phyloP scores from a whole-genome alignment of 768 basidiomycete genomes.

The Leccinum broughii region DNA sequence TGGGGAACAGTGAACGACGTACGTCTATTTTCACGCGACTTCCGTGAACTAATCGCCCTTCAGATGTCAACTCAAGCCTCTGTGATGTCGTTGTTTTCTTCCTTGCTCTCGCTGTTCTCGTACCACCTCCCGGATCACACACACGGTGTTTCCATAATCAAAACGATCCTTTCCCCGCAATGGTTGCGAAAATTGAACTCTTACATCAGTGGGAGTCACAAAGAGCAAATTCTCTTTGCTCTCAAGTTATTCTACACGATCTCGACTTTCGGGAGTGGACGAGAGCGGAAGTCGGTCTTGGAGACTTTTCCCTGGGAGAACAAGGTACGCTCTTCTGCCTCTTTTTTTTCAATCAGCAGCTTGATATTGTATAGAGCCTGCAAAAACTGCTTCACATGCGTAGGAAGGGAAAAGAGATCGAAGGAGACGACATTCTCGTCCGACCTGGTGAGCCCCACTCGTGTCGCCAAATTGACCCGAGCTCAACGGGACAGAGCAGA shows the following conservation, averaged over 20 bases:
- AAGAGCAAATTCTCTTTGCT: conserved; percentile 64
- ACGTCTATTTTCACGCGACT: conserved; percentile 35
- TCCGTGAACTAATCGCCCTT: background rate
- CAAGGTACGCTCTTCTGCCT: conserved; percentile 48
- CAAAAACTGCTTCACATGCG: conserved; percentile 72
- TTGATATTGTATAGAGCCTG: conserved; percentile 46
- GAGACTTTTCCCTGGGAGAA: conserved; percentile 79
- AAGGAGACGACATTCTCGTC: conserved; percentile 40
- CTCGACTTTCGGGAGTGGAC: conserved; percentile 63
- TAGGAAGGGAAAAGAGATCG: conserved; percentile 51
- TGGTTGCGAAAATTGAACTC: conserved; percentile 60
- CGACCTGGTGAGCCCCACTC: conserved; percentile 52
- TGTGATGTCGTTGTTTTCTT: conserved; percentile 38
- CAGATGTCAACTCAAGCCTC: too few relatives aligned
- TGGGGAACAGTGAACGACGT: conserved; percentile 61
- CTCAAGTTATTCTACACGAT: conserved; percentile 64
- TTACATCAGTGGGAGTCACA: conserved; percentile 60
- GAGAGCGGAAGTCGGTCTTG: conserved; percentile 59
- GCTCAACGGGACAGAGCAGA: conserved; percentile 43
- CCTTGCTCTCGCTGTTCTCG: conserved; percentile 62
- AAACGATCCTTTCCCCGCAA: conserved; percentile 53
- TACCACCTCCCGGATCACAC: conserved; percentile 69
- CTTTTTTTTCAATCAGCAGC: conserved; percentile 1
- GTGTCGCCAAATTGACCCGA: background rate
- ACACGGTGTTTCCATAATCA: conserved; percentile 62